phyloP scores from a whole-genome alignment of 306 rosid genomes.

The Quercus alba region DNA sequence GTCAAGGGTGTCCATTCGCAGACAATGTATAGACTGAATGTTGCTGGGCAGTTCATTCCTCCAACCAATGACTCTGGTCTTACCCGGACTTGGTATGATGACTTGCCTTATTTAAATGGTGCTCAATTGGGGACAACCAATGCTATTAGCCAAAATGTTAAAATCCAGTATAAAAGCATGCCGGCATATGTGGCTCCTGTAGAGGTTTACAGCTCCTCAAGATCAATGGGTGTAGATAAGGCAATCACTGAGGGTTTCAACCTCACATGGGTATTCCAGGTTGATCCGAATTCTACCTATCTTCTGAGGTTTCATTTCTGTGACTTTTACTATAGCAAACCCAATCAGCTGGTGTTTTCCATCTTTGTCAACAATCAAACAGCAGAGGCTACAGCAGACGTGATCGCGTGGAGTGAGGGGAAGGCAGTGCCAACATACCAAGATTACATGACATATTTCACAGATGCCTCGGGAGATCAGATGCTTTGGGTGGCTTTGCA shows the following conservation, averaged over 20 bases:
- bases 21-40: slow-evolving; percentile 52
- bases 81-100: slow-evolving; percentile 50
- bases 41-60: slow-evolving; percentile 51
- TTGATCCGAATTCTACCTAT: slow-evolving; percentile 48
- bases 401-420: slow-evolving; percentile 38
- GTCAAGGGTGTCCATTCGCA: slow-evolving; percentile 23
- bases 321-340: slow-evolving; percentile 19
- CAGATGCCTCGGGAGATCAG: slow-evolving; percentile 15
- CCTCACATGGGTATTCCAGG: slow-evolving; percentile 49
- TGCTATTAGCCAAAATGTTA: slow-evolving; percentile 15
- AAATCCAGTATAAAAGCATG: slow-evolving; percentile 24
- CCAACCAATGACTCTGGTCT: slow-evolving; percentile 44
- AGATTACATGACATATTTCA: slow-evolving; percentile 33
- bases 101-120: slow-evolving; percentile 42
- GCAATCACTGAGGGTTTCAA: slow-evolving; percentile 28
- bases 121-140: slow-evolving; percentile 33
- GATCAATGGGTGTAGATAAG: slow-evolving; percentile 39
- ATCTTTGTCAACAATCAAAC: slow-evolving; percentile 48
- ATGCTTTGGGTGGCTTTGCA: slow-evolving; percentile 44
- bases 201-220: slow-evolving; percentile 35
- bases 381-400: slow-evolving; percentile 33
- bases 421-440: slow-evolving; percentile 34
- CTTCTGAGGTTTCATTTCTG: slow-evolving; percentile 51
- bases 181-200: slow-evolving; percentile 38
- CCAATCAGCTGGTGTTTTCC: slow-evolving; percentile 35